A percentile compares a stretch with the other conserved stretches of the same genome.
Conservation (phyloP, 2,329 filamentous ascomycete genomes). For the Nothomitra cinnamomea region DNA sequence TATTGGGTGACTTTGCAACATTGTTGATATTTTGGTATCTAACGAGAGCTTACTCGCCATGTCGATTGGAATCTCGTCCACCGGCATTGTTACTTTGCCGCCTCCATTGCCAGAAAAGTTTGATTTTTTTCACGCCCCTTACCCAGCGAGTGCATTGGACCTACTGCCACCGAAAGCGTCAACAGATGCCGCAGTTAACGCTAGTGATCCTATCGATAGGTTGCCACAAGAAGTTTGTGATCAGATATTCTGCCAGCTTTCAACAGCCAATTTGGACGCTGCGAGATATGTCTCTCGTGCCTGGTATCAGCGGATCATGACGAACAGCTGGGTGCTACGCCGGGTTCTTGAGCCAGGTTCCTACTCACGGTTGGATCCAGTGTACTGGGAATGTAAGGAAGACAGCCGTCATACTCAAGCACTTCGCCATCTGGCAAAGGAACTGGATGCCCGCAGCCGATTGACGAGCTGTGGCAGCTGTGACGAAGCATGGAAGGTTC, state of each 20-base stretch:
- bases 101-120: neutral
- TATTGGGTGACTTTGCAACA: too few species aligned
- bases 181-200: neutral
- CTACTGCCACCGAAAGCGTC: neutral
- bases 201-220: neutral
- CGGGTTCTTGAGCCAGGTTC: neutral
- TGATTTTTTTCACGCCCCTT: neutral
- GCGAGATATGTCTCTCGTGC: neutral
- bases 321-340: neutral
- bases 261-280: neutral
- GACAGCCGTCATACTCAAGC: neutral
- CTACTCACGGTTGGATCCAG: neutral
- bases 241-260: neutral
- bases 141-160: neutral
- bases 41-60: too few species aligned
- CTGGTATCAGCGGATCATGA: slow-evolving; percentile 1
- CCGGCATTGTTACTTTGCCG: too few species aligned
- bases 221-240: neutral
- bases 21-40: too few species aligned
- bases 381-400: neutral
- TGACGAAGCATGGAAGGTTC: neutral
- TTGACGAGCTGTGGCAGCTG: neutral
- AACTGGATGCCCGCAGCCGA: neutral
- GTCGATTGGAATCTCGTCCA: too few species aligned
- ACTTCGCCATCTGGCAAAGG: neutral